Conservation (phyloP, 2,329 filamentous ascomycete genomes). For the Pleoardoris graminearum region DNA sequence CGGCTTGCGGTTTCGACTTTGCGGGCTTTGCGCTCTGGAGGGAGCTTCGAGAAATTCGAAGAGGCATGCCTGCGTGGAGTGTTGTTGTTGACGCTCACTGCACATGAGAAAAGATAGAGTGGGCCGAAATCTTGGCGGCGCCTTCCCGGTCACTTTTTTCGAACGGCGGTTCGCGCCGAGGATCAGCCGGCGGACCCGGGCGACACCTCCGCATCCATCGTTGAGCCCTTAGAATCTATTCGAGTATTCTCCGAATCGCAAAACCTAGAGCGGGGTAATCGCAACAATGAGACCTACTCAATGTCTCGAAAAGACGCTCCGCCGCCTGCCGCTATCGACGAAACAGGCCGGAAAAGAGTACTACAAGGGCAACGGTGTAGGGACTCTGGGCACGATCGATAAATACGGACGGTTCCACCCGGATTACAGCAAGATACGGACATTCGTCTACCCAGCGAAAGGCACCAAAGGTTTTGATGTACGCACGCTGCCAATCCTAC, state of each 20-base stretch:
- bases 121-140: constrained; percentile 30
- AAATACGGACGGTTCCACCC: constrained; percentile 82
- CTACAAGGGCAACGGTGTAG: constrained; percentile 95
- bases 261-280: neutral
- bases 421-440: constrained; percentile 86
- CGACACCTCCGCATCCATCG: constrained; percentile 8
- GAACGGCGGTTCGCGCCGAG: constrained; percentile 14
- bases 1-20: constrained; percentile 30
- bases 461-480: constrained; percentile 57
- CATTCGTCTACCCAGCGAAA: constrained; percentile 77
- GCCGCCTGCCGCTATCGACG: constrained; percentile 81
- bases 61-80: constrained; percentile 46
- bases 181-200: constrained; percentile 7
- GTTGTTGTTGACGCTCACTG: constrained; percentile 6
- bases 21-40: constrained; percentile 37
- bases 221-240: too few relatives aligned
- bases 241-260: neutral
- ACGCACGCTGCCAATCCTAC: too few relatives aligned
- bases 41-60: constrained; percentile 48
- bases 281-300: constrained; percentile 68
- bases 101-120: constrained; percentile 11
- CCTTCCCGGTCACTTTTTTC: constrained; percentile 20
- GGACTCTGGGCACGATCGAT: constrained; percentile 83
- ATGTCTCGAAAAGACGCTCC: constrained; percentile 67
- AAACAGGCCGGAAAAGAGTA: constrained; percentile 92